Evolutionary conservation across 2,329 filamentous ascomycete genomes (phyloP).

Genomic region (Penicillium sp.): DNA sequence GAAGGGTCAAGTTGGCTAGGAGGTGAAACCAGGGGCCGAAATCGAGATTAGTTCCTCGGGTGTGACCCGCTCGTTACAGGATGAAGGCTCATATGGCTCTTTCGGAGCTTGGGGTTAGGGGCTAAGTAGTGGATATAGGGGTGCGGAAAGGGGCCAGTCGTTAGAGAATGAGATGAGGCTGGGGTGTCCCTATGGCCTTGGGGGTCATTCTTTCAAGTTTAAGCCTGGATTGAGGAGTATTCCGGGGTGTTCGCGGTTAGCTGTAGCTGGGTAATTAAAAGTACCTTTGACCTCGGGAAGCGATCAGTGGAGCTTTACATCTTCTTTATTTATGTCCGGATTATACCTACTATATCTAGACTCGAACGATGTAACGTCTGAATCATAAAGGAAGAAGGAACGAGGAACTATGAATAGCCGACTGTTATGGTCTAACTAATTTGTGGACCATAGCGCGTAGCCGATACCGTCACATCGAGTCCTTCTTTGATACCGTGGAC

Average conservation of each 20-base stretch:
- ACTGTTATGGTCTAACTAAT: neutral
- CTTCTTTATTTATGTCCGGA: neutral
- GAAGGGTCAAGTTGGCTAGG: neutral
- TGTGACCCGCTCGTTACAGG: neutral
- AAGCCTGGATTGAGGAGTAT: neutral
- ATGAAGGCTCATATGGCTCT: neutral
- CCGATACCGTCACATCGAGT: neutral
- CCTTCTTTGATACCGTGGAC: neutral
- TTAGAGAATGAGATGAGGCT: neutral
- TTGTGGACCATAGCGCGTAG: neutral
- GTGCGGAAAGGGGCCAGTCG: neutral
- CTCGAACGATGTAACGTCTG: neutral
- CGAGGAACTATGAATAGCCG: neutral
- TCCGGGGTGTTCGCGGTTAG: neutral
- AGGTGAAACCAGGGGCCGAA: slow-evolving; percentile 1
- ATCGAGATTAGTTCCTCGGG: neutral
- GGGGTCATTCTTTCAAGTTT: neutral
- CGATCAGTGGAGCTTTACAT: too few relatives aligned
- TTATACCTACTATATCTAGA: too few relatives aligned
- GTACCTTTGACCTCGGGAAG: neutral
- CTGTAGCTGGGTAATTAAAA: neutral
- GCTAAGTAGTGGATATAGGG: neutral
- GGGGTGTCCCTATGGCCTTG: neutral
- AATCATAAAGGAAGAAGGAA: neutral
- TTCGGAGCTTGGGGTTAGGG: neutral